Evolutionary conservation across 2,329 filamentous ascomycete species (phyloP).

Genomic region (Trichoderma sp.): DNA sequence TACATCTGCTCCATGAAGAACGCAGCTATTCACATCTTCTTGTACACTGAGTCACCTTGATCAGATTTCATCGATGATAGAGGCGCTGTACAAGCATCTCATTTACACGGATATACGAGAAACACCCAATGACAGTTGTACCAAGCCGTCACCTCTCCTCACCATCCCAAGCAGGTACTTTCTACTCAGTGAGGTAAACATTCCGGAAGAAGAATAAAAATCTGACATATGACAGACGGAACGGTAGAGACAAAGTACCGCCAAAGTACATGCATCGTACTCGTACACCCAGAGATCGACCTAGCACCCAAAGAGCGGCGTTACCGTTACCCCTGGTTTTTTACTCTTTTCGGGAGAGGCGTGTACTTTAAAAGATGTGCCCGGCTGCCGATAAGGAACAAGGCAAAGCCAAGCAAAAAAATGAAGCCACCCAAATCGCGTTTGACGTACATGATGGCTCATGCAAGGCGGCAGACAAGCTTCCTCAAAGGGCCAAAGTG

Average conservation of each 20-base stretch:
- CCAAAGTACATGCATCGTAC: neutral
- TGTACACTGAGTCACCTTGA: neutral
- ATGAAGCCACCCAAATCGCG: neutral
- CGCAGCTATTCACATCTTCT: neutral
- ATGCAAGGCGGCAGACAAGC: neutral
- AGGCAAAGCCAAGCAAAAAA: neutral
- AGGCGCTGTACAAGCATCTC: neutral
- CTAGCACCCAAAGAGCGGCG: neutral
- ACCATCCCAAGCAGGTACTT: neutral
- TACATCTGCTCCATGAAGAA: neutral
- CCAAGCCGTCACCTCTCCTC: no score
- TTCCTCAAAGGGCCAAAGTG: neutral
- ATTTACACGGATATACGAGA: neutral
- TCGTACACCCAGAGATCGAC: neutral
- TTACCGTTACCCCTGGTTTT: neutral
- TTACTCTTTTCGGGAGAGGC: neutral
- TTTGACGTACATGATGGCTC: neutral
- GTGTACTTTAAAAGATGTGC: neutral
- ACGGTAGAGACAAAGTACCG: neutral
- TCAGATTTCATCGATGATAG: neutral
- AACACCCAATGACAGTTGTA: neutral
- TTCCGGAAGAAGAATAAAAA: neutral
- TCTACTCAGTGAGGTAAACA: neutral
- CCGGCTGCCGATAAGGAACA: neutral
- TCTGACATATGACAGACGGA: constrained; percentile 2